Evolutionary conservation across 768 basidiomycete species (phyloP), one percentile per base, ranked within the genome.

Genomic region (Boletus subcaerulescens): DNA sequence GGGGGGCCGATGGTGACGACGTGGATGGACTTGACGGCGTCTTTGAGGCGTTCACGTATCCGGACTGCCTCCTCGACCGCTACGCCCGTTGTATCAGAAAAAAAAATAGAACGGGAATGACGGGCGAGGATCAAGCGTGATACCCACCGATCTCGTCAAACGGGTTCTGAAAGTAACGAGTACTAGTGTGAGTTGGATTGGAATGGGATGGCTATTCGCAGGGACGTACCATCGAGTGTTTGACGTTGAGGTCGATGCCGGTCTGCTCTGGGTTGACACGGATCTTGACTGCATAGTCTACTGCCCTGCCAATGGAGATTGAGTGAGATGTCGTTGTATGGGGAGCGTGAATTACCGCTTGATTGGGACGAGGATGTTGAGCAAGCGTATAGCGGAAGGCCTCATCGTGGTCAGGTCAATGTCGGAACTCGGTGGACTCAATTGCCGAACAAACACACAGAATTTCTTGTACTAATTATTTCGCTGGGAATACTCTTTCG

Each of bases 211-310:
- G 20, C 10, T 4, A 14, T 22, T 35, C 39, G 32, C 36, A 13
- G 36, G 8, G 40, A 63, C 86, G 61, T 60, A 94, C 96, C 95
- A 99, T 98, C 2, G 93, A 95, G 75, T 99, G 97, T 80, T 99
- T 99, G 63, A 97, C 96, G 71, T 89, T 93, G 52, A 91, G 87
- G 77, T 99, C 96, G 40, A 99, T 85, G 14, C 94, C 97, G 35
- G 93, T 97, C 67, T 97, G 93, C 60, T 89, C 86, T 7, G 93
- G 83, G 69, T 96, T 96, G 47, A 99, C 93, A 48, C 96, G 90
- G 75, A 99, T 97, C 80, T 98, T 98, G 74, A 96, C 93, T 4
- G 93, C 89, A 84, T 91, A 99, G 76, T 98, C 97, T 48, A 99
- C 89, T 48, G 91, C 86, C 59, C 92, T 97, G 48, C 20, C 13